Conservation (phyloP, 306 rosid species). For the Castanospermum australe region DNA sequence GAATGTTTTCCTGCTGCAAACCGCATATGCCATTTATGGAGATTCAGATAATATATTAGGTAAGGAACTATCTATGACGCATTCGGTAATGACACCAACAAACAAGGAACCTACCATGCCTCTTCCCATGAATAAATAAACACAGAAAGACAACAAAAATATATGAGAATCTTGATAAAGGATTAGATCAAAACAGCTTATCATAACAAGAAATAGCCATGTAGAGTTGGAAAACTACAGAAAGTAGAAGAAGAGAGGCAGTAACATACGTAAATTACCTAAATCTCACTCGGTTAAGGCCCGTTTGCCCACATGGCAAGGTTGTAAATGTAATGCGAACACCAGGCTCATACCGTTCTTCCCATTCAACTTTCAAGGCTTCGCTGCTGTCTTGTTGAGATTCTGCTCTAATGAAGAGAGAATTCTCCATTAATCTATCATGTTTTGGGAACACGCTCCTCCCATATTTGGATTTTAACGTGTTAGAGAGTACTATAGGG, state of each 20-base stretch:
- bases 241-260: neutral
- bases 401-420: slow-evolving; percentile 25
- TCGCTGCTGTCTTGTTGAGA: slow-evolving; percentile 38
- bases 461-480: slow-evolving; percentile 54
- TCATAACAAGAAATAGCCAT: no score
- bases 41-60: slow-evolving; percentile 19
- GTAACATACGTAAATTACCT: no score
- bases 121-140: neutral
- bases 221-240: neutral
- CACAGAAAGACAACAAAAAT: neutral
- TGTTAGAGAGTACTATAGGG: slow-evolving; percentile 55
- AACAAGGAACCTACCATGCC: neutral
- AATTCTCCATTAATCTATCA: slow-evolving; percentile 31
- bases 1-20: slow-evolving; percentile 68
- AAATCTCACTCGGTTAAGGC: slow-evolving; percentile 76
- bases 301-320: slow-evolving; percentile 65
- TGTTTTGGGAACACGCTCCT: slow-evolving; percentile 36
- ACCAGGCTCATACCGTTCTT: slow-evolving; percentile 71
- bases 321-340: slow-evolving; percentile 66
- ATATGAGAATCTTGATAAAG: neutral
- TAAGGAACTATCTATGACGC: neutral
- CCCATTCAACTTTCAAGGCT: slow-evolving; percentile 57
- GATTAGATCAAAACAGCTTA: neutral
- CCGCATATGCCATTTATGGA: neutral
- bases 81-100: neutral